Evolutionary conservation across 331 rosid species (phyloP).

Genomic region (Quercus lobata): DNA sequence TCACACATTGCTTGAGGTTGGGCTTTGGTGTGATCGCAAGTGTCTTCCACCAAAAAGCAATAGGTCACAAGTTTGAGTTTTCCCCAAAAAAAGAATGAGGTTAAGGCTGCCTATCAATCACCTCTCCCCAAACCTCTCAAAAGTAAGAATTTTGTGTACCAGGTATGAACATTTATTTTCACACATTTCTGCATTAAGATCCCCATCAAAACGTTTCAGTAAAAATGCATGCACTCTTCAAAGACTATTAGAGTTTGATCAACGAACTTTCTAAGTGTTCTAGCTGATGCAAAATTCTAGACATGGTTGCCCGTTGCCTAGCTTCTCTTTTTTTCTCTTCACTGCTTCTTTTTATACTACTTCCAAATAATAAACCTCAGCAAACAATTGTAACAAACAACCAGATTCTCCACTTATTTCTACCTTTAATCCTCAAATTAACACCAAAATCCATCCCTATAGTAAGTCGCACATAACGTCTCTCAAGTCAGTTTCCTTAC

Average conservation of each 20-base stretch:
- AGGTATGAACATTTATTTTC: too few species aligned
- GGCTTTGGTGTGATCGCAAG: too few species aligned
- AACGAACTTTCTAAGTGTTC: not conserved
- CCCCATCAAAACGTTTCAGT: too few species aligned
- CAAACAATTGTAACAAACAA: not conserved
- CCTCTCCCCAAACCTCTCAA: too few species aligned
- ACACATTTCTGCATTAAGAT: too few species aligned
- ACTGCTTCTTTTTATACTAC: too few species aligned
- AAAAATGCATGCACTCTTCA: not conserved
- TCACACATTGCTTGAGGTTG: too few species aligned
- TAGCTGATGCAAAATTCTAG: not conserved
- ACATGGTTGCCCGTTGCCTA: not conserved
- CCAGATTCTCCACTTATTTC: not conserved
- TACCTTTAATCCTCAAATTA: not conserved
- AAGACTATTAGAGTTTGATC: not conserved
- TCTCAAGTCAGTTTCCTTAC: not conserved
- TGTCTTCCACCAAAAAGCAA: too few species aligned
- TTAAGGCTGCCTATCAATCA: too few species aligned
- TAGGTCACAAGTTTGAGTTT: too few species aligned
- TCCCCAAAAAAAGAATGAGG: too few species aligned
- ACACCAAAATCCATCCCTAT: not conserved
- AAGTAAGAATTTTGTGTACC: too few species aligned
- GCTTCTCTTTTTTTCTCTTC: not conserved
- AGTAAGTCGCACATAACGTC: not conserved
- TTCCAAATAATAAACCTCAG: not conserved